Base-by-base conservation (phyloP, 805 yeast genomes). In the Priceomyces fermenticarens region DNA sequence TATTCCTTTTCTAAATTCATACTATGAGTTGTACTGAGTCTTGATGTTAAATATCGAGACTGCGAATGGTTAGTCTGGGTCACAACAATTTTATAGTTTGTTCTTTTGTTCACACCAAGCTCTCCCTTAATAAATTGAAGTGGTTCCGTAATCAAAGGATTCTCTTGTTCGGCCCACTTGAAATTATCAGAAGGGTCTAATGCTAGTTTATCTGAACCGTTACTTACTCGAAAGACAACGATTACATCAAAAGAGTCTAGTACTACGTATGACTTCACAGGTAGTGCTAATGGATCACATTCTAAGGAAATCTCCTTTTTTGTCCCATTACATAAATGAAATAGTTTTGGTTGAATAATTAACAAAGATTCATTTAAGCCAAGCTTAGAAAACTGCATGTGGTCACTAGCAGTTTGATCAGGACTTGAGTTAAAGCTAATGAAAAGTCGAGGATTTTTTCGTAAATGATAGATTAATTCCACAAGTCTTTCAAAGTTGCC, bases 371-470 rank as follows among this genome's bases (percentile, higher is more conserved):
- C 38, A 3, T 49, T 45, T 10, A 43, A 33, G 6, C 47, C 40
- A 17, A 54, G 38, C 32, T 44, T 53, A 35, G 57, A 39, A 32
- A 65, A 65, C 55, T 60, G 51, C 34, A 58, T 56, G 43, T 68
- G 71, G 43, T 67, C 58, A 44, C 46, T 60, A 10, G 74, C 69
- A n/a, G 74, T 67, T 47, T 71, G 76, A 41, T 72, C 77, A 0
- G 76, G 77, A 38, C 70, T 63, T 9, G 69, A 59, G 44, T 70
- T 70, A 50, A 68, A 70, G 3, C 65, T 61, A 30, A 58, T 51
- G 7, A 70, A 47, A 23, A 72, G 58, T 26, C 61, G 64, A 3
- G 63, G 65, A 38, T 65, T 65, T 38, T 60, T 55, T 36, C 70
- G 49, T 40, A 71, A 54, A 39, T 59, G 51, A 41, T 65, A 70